Conservation (phyloP, 2,329 filamentous ascomycete genomes). For the Corniculantispora saksenae region DNA sequence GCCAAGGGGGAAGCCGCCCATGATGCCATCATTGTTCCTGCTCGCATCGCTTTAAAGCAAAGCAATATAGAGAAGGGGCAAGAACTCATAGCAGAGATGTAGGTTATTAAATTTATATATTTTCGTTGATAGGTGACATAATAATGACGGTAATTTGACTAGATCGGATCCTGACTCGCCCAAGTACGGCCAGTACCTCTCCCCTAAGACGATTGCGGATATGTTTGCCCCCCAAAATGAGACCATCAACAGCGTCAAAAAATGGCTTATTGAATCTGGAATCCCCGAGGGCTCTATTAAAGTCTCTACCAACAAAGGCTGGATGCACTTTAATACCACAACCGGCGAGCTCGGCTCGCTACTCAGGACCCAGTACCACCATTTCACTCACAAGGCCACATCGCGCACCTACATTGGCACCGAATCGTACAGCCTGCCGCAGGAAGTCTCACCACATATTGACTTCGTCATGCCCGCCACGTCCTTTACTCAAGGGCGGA, state of each 20-base stretch:
- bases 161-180: constrained; percentile 8
- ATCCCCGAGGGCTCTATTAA: constrained; percentile 48
- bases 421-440: constrained; percentile 40
- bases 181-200: constrained; percentile 16
- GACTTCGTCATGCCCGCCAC: constrained; percentile 44
- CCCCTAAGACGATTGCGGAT: not conserved
- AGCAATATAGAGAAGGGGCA: constrained; percentile 4
- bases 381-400: constrained; percentile 42
- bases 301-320: constrained; percentile 50
- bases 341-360: constrained; percentile 38
- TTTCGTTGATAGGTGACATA: too few relatives aligned
- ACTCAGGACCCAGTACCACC: constrained; percentile 43
- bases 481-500: constrained; percentile 28
- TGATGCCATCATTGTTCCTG: not conserved
- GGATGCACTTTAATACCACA: constrained; percentile 28
- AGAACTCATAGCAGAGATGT: not conserved
- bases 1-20: not conserved
- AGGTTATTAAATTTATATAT: too few relatives aligned
- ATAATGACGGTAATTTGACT: too few relatives aligned
- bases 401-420: constrained; percentile 34
- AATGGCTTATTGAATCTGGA: constrained; percentile 55
- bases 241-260: constrained; percentile 48
- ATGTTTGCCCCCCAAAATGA: constrained; percentile 30
- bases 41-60: constrained; percentile 9
- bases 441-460: constrained; percentile 35